These are phyloP conservation scores for Thalassiosira profunda DNA, from an alignment of 108 stramenopile species.

Conservation along the genomic window DNA sequence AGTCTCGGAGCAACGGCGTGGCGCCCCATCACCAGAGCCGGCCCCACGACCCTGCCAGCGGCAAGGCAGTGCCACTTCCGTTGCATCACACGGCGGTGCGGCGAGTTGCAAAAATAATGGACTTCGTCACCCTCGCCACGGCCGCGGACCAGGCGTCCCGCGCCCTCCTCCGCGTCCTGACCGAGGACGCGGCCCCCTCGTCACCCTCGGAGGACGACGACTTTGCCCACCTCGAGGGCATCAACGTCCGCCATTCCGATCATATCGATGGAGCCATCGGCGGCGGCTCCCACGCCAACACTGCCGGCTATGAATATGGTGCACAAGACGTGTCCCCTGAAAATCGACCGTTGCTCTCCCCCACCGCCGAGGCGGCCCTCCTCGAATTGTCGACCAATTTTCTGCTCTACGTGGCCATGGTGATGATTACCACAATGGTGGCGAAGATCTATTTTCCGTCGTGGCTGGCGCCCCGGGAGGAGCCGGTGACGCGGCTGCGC, in stretches of 20 bases:
- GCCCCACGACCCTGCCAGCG: no score
- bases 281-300: neutral
- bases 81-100: no score
- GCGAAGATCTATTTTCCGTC: constrained; percentile 89
- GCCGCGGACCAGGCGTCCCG: constrained; percentile 36
- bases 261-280: neutral
- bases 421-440: constrained; percentile 84
- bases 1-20: no score
- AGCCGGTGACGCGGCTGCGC: neutral
- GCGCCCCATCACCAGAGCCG: no score
- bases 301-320: constrained; percentile 2
- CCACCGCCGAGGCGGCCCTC: constrained; percentile 86
- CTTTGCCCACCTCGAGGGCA: constrained; percentile 50
- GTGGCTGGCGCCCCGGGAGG: constrained; percentile 45
- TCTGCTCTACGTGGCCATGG: constrained; percentile 89
- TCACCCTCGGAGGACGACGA: constrained; percentile 58
- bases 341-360: constrained; percentile 67
- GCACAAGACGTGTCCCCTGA: constrained; percentile 2
- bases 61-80: no score
- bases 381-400: constrained; percentile 91
- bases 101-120: constrained; percentile 42
- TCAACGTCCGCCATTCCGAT: constrained; percentile 13
- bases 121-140: constrained; percentile 47
- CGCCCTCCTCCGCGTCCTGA: constrained; percentile 17
- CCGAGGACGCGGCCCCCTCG: constrained; percentile 4